These are phyloP conservation scores for Ganoderma lingzhi DNA, from an alignment of 1,284 basidiomycete genomes.

Conservation along the genomic window DNA sequence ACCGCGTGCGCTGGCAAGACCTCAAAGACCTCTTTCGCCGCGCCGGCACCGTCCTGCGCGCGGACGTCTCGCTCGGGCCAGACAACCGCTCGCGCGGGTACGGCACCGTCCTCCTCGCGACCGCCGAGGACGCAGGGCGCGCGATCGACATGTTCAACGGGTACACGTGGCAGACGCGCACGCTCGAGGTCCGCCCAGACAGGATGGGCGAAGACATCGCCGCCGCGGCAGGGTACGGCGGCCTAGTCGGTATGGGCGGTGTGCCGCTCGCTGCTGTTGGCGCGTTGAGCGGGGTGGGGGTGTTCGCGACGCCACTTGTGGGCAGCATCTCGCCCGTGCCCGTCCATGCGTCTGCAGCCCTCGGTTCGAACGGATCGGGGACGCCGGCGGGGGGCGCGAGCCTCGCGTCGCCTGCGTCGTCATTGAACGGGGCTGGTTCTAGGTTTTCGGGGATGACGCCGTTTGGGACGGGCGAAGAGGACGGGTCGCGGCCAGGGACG, in stretches of 20 bases:
- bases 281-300: constrained; percentile 17
- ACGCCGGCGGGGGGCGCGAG: constrained; percentile 1
- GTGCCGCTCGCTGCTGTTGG: constrained; percentile 11
- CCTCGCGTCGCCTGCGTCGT: constrained; percentile 27
- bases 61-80: constrained; percentile 91
- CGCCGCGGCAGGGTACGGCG: constrained; percentile 24
- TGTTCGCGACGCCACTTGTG: constrained; percentile 25
- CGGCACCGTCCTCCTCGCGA: constrained; percentile 92
- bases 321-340: constrained; percentile 22
- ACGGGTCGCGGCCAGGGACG: constrained; percentile 30
- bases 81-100: constrained; percentile 94
- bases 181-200: constrained; percentile 89
- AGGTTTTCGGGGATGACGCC: constrained; percentile 21
- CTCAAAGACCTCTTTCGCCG: constrained; percentile 97
- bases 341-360: constrained; percentile 7
- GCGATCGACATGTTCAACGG: constrained; percentile 93
- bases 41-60: constrained; percentile 93
- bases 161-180: constrained; percentile 91
- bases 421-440: not conserved
- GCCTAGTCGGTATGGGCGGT: constrained; percentile 17
- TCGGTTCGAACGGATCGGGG: constrained; percentile 22
- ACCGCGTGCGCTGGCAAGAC: constrained; percentile 96
- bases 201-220: constrained; percentile 67
- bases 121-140: constrained; percentile 90
- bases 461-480: constrained; percentile 23